Evolutionary conservation across 2,329 filamentous ascomycete species (phyloP).

Genomic region (Fusarium tjaetaba): DNA sequence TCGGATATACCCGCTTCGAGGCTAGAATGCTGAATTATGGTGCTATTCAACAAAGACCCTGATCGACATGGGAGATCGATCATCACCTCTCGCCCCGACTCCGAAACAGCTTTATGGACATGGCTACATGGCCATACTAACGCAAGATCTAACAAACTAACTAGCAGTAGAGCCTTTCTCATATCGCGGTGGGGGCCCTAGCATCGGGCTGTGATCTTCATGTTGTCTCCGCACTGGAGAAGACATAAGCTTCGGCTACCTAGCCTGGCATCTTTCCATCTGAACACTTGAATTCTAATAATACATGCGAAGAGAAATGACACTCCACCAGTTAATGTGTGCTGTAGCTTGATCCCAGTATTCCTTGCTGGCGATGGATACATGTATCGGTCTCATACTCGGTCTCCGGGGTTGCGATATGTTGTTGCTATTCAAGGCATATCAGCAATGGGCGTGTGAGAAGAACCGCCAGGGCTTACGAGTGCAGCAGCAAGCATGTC

Average conservation of each 20-base stretch:
- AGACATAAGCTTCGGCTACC: constrained; percentile 26
- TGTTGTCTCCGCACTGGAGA: constrained; percentile 17
- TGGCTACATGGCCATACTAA: background rate
- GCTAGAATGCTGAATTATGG: background rate
- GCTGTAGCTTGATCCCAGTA: constrained; percentile 11
- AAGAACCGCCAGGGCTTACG: constrained; percentile 1
- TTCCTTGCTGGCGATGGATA: constrained; percentile 4
- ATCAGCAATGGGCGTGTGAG: background rate
- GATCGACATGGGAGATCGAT: constrained; percentile 23
- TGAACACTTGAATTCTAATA: background rate
- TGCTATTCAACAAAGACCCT: constrained; percentile 25
- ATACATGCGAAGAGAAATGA: background rate
- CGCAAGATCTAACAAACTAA: background rate
- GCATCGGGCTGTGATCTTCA: background rate
- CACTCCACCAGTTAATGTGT: background rate
- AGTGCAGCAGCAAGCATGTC: background rate
- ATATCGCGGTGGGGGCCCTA: background rate
- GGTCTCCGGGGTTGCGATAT: background rate
- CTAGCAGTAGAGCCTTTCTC: background rate
- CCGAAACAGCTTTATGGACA: background rate
- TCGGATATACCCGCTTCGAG: constrained; percentile 4
- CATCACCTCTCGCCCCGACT: background rate
- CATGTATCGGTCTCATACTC: background rate
- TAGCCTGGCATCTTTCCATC: constrained; percentile 23
- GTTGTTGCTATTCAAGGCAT: background rate